phyloP scores from a whole-genome alignment of 305 asterid species.

The Fraxinus baroniana region DNA sequence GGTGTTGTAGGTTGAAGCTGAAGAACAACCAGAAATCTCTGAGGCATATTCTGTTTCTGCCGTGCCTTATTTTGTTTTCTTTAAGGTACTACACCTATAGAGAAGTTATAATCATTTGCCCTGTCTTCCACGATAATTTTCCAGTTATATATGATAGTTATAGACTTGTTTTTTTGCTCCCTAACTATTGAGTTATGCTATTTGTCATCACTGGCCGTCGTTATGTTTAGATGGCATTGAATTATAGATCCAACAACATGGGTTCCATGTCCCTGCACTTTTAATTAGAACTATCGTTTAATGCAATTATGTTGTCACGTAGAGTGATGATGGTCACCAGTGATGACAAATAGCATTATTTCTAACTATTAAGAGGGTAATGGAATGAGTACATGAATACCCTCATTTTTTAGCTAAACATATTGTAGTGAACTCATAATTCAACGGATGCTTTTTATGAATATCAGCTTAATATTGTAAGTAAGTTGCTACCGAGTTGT shows the following conservation, averaged over 20 bases:
- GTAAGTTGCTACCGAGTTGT: not conserved
- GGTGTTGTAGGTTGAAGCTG: constrained; percentile 85
- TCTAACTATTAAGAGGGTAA: not conserved
- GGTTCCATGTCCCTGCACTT: not conserved
- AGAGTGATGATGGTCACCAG: not conserved
- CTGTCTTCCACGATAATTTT: not conserved
- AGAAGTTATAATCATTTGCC: not conserved
- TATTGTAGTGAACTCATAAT: not conserved
- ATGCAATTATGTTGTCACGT: not conserved
- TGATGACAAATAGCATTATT: not conserved
- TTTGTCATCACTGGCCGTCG: not conserved
- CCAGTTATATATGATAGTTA: not conserved
- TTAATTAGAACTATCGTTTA: not conserved
- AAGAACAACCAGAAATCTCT: constrained; percentile 92
- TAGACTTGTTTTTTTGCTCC: not conserved
- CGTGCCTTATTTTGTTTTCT: constrained; percentile 87
- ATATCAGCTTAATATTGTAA: not conserved
- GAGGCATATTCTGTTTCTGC: constrained; percentile 85
- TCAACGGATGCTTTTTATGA: not conserved
- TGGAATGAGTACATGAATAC: not conserved
- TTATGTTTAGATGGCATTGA: not conserved
- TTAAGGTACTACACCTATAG: constrained; percentile 52
- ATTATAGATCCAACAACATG: not conserved
- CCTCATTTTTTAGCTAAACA: not conserved
- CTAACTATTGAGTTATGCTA: not conserved